Conservation (phyloP, 73 alveolate genomes). For the Paramecium biaurelia region DNA sequence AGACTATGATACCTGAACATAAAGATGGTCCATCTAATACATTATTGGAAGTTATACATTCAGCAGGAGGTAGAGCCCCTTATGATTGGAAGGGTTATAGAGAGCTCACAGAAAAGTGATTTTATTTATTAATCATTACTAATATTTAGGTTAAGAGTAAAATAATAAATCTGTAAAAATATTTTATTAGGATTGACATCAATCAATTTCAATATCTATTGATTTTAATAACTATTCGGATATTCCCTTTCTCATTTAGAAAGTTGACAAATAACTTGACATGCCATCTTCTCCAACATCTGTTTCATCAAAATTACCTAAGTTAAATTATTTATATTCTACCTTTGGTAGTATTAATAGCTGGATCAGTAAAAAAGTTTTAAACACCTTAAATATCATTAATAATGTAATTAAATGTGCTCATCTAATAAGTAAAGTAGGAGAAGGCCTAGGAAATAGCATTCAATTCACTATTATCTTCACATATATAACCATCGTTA, state of each 20-base stretch:
- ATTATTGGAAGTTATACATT: slow-evolving; percentile 59
- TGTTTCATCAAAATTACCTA: slow-evolving; percentile 46
- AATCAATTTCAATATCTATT: background rate
- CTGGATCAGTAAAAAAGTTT: slow-evolving; percentile 41
- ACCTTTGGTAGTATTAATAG: slow-evolving; percentile 24
- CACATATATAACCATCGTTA: background rate
- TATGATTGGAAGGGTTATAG: slow-evolving; percentile 88
- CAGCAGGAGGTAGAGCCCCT: slow-evolving; percentile 77
- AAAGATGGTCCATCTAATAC: slow-evolving; percentile 72
- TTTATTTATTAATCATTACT: background rate
- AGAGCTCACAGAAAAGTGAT: slow-evolving; percentile 79
- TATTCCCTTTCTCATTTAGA: background rate
- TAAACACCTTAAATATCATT: slow-evolving; percentile 37
- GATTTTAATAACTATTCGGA: background rate
- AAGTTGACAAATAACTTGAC: background rate
- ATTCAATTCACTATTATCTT: background rate
- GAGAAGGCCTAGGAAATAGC: slow-evolving; percentile 2
- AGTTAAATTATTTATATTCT: background rate
- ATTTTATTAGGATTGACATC: background rate
- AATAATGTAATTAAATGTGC: background rate
- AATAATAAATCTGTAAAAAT: background rate
- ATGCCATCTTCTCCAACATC: slow-evolving; percentile 49
- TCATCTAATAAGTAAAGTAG: background rate
- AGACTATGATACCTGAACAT: slow-evolving; percentile 53
- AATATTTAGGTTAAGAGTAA: background rate